These are phyloP conservation scores for Globisporangium cederbergense DNA, from an alignment of 352 stramenopile species.

Conservation along the genomic window DNA sequence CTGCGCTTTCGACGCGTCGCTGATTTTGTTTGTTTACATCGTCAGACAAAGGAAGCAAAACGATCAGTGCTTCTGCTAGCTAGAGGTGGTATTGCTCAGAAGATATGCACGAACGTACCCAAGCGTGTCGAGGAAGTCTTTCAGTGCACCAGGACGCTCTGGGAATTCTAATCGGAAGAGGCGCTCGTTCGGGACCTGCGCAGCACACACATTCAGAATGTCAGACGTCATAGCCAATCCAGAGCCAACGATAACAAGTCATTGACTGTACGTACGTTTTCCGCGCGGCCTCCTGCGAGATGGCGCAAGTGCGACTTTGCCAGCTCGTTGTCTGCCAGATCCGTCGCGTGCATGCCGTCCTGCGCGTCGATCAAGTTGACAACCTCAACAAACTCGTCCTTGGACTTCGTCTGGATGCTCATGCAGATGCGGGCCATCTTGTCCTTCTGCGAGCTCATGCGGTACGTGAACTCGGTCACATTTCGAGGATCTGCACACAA, in stretches of 20 bases:
- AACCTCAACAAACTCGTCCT: slow-evolving; percentile 57
- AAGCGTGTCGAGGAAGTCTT: slow-evolving; percentile 92
- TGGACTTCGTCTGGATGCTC: slow-evolving; percentile 91
- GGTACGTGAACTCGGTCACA: slow-evolving; percentile 98
- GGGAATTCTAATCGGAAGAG: slow-evolving; percentile 97
- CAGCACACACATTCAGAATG: not conserved
- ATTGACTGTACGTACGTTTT: slow-evolving; percentile 38
- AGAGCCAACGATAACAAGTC: too few species aligned
- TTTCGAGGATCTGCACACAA: slow-evolving; percentile 57
- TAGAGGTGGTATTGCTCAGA: not conserved
- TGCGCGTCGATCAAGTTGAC: slow-evolving; percentile 63
- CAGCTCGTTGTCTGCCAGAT: slow-evolving; percentile 96
- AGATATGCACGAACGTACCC: slow-evolving; percentile 26
- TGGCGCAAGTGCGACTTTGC: slow-evolving; percentile 95
- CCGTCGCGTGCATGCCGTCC: slow-evolving; percentile 86
- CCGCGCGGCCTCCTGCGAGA: slow-evolving; percentile 89
- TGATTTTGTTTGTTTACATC: not conserved
- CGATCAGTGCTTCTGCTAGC: too few species aligned
- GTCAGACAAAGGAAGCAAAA: not conserved
- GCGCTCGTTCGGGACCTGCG: slow-evolving; percentile 85
- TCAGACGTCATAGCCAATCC: not conserved
- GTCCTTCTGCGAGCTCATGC: slow-evolving; percentile 77
- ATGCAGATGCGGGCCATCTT: slow-evolving; percentile 92
- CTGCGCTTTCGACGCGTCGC: slow-evolving; percentile 26
- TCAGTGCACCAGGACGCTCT: slow-evolving; percentile 87